A percentile compares a stretch with the other conserved stretches of the same genome.
phyloP scores from a whole-genome alignment of 1,139 yeast genomes.

The Schwanniomyces etchellsii region DNA sequence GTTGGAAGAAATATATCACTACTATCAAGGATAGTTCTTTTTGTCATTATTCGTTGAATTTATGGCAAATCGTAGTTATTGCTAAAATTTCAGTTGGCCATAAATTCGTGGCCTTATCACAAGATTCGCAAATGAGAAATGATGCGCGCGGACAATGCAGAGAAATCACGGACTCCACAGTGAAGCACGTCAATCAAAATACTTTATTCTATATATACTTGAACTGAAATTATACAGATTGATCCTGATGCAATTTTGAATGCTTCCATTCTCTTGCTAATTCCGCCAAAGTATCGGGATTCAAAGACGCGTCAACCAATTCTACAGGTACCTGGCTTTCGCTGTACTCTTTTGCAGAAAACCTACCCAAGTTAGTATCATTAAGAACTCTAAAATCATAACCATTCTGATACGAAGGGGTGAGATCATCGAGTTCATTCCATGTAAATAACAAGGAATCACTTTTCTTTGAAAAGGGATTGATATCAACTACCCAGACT shows the following conservation, averaged over 20 bases:
- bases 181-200: too few species aligned
- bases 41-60: slow-evolving; percentile 1
- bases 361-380: slow-evolving; percentile 62
- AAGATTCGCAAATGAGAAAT: too few species aligned
- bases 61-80: too few species aligned
- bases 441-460: slow-evolving; percentile 78
- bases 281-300: slow-evolving; percentile 59
- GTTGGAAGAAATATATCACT: slow-evolving; percentile 27
- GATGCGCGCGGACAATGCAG: too few species aligned
- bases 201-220: too few species aligned
- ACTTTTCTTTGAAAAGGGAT: slow-evolving; percentile 75
- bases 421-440: slow-evolving; percentile 54
- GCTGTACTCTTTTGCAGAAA: slow-evolving; percentile 75
- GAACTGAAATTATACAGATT: not conserved
- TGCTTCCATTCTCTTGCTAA: slow-evolving; percentile 28
- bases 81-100: too few species aligned
- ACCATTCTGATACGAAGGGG: slow-evolving; percentile 12
- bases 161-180: too few species aligned
- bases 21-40: slow-evolving; percentile 1
- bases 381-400: slow-evolving; percentile 60
- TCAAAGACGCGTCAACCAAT: slow-evolving; percentile 74
- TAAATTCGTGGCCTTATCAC: too few species aligned
- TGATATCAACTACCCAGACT: slow-evolving; percentile 72
- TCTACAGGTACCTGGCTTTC: slow-evolving; percentile 91
- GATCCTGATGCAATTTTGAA: slow-evolving; percentile 1